phyloP scores from a whole-genome alignment of 768 basidiomycete genomes.

The Tricholoma sp. region DNA sequence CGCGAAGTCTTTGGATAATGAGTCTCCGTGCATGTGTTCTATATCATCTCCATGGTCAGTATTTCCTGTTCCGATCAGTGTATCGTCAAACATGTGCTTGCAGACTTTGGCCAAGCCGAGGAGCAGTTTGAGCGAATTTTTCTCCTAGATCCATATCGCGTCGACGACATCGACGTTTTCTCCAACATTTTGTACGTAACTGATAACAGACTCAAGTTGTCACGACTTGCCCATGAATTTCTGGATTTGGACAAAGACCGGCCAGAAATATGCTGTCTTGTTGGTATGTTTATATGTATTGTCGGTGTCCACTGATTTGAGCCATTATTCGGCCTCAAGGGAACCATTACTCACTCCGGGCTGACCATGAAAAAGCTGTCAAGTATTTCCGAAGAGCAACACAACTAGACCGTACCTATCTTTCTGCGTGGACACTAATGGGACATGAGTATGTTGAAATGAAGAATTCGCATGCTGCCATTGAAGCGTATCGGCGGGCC shows the following conservation, averaged over 20 bases:
- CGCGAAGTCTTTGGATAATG: constrained; percentile 80
- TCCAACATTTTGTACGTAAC: constrained; percentile 97
- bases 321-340: constrained; percentile 42
- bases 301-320: neutral
- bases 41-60: constrained; percentile 85
- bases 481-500: constrained; percentile 94
- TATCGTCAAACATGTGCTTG: constrained; percentile 6
- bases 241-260: constrained; percentile 85
- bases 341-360: constrained; percentile 93
- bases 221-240: constrained; percentile 89
- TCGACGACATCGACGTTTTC: constrained; percentile 94
- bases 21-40: constrained; percentile 79
- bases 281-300: constrained; percentile 54
- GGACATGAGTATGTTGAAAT: constrained; percentile 98
- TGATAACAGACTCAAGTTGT: constrained; percentile 82
- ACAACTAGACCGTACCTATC: constrained; percentile 90
- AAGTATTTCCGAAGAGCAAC: constrained; percentile 93
- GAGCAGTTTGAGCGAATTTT: constrained; percentile 81
- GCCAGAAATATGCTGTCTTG: constrained; percentile 93
- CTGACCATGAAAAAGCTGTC: constrained; percentile 94
- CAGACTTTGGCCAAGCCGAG: constrained; percentile 88
- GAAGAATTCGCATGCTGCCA: constrained; percentile 99
- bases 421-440: constrained; percentile 98
- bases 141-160: constrained; percentile 74
- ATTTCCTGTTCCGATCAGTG: neutral